Conservation (phyloP, 306 rosid species). For the Malus fusca region DNA sequence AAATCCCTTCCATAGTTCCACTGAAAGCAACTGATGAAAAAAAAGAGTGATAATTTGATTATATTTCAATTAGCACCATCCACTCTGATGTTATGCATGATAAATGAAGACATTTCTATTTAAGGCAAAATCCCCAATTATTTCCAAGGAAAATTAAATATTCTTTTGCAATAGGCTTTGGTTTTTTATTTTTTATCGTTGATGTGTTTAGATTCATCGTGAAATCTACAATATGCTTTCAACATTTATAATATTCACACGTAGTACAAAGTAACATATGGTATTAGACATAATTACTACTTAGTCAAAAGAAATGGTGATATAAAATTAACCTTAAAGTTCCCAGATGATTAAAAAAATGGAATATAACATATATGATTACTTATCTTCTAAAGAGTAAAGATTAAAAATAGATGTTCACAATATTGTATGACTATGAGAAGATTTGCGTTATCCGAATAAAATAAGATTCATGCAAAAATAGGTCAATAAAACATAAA, state of each 20-base stretch:
- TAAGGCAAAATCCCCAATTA: background rate
- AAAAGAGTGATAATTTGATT: background rate
- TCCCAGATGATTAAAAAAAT: background rate
- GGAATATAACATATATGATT: background rate
- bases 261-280: background rate
- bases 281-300: background rate
- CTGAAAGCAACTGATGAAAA: background rate
- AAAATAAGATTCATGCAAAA: background rate
- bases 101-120: background rate
- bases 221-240: background rate
- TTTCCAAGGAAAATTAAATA: too few species aligned
- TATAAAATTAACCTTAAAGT: background rate
- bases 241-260: background rate
- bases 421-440: background rate
- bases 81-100: background rate
- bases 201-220: background rate
- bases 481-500: slow-evolving; percentile 26
- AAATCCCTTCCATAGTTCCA: slow-evolving; percentile 2
- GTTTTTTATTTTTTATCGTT: background rate
- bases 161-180: too few species aligned
- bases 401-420: background rate
- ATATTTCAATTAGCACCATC: background rate
- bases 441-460: background rate
- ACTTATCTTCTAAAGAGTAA: background rate
- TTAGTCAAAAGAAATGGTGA: background rate